phyloP scores from a whole-genome alignment of 495 filamentous ascomycete species.

The Podospora bellae-mahoneyi region DNA sequence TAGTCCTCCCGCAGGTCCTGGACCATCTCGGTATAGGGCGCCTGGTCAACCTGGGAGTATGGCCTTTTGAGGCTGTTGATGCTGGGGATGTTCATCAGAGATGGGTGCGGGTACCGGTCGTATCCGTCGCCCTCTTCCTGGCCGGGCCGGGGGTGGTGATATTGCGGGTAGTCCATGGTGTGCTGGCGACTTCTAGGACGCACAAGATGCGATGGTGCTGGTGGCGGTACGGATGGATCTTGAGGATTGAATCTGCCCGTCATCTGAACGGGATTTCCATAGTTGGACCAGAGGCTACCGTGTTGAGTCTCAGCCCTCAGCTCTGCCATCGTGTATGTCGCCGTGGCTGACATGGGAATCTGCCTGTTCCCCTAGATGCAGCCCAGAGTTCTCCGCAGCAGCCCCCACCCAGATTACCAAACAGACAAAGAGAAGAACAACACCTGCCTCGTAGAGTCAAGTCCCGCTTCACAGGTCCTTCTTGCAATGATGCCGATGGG shows the following conservation, averaged over 20 bases:
- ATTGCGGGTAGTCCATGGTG: conserved; percentile 38
- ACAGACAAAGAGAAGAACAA: background rate
- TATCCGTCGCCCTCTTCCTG: conserved; percentile 46
- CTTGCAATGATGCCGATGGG: background rate
- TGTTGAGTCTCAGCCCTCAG: conserved; percentile 51
- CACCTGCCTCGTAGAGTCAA: conserved; percentile 3
- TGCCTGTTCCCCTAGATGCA: conserved; percentile 34
- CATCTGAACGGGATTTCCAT: conserved; percentile 49
- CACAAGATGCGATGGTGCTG: conserved; percentile 42
- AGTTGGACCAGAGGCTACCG: conserved; percentile 50
- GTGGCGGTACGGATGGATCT: conserved; percentile 41
- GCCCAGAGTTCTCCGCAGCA: conserved; percentile 23
- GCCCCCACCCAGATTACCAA: background rate
- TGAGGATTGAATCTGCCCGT: conserved; percentile 45
- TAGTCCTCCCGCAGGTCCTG: conserved; percentile 55
- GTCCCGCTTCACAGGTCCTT: background rate
- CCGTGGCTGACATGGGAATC: conserved; percentile 53
- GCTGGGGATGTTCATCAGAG: conserved; percentile 50
- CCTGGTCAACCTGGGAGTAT: conserved; percentile 44
- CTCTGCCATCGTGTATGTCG: conserved; percentile 55
- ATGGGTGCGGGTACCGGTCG: conserved; percentile 46
- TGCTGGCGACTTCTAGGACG: conserved; percentile 42
- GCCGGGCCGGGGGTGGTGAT: conserved; percentile 45
- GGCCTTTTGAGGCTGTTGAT: conserved; percentile 53
- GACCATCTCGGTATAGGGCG: conserved; percentile 50